phyloP scores from a whole-genome alignment of 2,329 filamentous ascomycete species.

The Aureobasidium sp. region DNA sequence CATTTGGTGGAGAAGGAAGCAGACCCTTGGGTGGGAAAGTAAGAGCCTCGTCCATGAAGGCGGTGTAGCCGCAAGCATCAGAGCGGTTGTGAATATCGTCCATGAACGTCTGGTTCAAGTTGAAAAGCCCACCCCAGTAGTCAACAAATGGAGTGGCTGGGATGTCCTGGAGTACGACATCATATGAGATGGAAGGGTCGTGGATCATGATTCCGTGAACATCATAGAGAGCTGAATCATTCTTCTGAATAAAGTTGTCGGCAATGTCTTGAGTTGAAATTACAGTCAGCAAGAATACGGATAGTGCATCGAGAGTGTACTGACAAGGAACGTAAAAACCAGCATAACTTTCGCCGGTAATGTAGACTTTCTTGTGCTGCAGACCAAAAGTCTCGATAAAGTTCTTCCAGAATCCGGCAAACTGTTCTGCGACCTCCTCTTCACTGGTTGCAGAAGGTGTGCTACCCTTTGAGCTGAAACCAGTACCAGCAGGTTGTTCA shows the following conservation, averaged over 20 bases:
- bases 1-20: conserved; percentile 49
- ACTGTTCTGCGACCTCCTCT: conserved; percentile 40
- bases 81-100: conserved; percentile 43
- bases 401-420: conserved; percentile 47
- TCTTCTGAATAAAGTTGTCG: conserved; percentile 61
- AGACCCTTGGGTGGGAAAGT: conserved; percentile 60
- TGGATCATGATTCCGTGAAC: conserved; percentile 64
- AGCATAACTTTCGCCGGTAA: conserved; percentile 67
- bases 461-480: conserved; percentile 32
- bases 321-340: conserved; percentile 47
- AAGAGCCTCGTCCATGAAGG: conserved; percentile 55
- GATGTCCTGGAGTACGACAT: conserved; percentile 44
- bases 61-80: conserved; percentile 55
- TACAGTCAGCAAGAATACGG: too few relatives aligned
- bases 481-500: conserved; percentile 38
- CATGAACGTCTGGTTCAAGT: conserved; percentile 55
- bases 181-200: conserved; percentile 57
- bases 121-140: conserved; percentile 53
- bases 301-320: too few relatives aligned
- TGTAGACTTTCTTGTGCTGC: conserved; percentile 57
- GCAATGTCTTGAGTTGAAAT: too few relatives aligned
- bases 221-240: conserved; percentile 61
- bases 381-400: conserved; percentile 49
- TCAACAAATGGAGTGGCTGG: conserved; percentile 55
- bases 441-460: conserved; percentile 42